Evolutionary conservation across 768 basidiomycete genomes (phyloP), one percentile per base, ranked within the genome.

Genomic region (Panus rudis): DNA sequence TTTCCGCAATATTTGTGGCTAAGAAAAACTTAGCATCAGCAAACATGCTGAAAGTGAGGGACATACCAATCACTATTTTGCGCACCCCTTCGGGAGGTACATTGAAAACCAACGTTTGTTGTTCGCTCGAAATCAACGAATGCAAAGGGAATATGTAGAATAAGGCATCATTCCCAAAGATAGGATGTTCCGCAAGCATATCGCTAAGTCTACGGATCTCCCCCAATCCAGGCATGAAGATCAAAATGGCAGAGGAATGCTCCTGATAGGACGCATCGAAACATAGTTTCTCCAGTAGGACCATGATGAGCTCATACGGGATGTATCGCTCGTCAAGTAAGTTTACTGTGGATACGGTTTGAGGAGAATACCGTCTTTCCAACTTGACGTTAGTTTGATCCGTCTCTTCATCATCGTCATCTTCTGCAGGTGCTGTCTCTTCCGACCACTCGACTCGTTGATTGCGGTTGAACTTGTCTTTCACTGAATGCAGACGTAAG

Each of bases 1-100:
- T 99, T 63, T 99, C 94, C 13, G 91, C 87, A 52, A 93, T 91
- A 56, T 94, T 91, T 25, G 90, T 91, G 3, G 88, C 88, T 91
- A 49, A 14, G 41, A 5, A 22, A 10, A 11, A 22, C 11, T 4
- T 39, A 8, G 25, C 22, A 13, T n/a, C n/a, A n/a, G n/a, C n/a
- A n/a, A n/a, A n/a, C n/a, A n/a, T n/a, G n/a, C n/a, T n/a, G n/a
- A n/a, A n/a, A n/a, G n/a, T n/a, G n/a, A n/a, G n/a, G n/a, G 17
- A 53, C 72, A 30, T 57, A 92, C 92, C 87, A 31, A 99, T 82
- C 38, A 99, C 96, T 52, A 99, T 93, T 66, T 99, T 99, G 39
- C 88, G 75, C 4, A 85, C 63, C 22, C 88, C 90, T 0, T 58
- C 55, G 0, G 89, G 86, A 28, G 90, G 93, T 1, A 88, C 63